Base-by-base conservation (phyloP, 495 filamentous ascomycete genomes). In the Pyrenopolyporus hunteri region DNA sequence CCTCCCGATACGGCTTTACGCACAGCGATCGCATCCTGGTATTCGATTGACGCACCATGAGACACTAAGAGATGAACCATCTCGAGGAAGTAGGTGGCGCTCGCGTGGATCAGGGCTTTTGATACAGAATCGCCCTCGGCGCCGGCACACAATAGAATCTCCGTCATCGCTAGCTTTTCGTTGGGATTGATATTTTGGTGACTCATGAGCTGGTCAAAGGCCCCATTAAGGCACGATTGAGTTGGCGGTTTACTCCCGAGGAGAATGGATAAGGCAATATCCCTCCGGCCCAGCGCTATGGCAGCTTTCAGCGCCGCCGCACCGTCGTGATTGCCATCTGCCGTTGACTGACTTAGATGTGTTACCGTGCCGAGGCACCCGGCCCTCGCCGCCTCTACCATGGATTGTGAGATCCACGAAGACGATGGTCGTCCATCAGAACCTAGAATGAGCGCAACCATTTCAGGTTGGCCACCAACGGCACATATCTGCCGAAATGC, bases 1-100 rank as follows among this genome's bases (percentile, higher is more conserved):
- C 76, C 73, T 28, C 63, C 69, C 0, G 74, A 66, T 9, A 80
- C 63, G 17, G 74, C 72, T 20, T 64, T 60, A 9, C 73, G 69
- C 4, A 82, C 11, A 13, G 73, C 66, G 2, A 50, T 53, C 29
- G 77, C 79, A 28, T 76, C 72, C 28, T 75, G 69, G 35, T 72
- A 78, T 53, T 80, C 79, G 14, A 82, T 58, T 0, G 79, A 79
- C 0, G 77, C 78, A 0, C 78, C 76, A 43, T 79, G 73, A 8
- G 68, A 68, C 7, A 80, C 59, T 11, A 82, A 59, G n/a, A 82
- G 59, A 35, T 68, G 66, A 8, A 76, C 71, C 77, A 82, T 75
- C 40, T 82, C 76, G 55, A 74, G 71, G 42, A 74, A 78, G 29
- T 73, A 70, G 19, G 70, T 62, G 1, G 63, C 50, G 54, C 70